phyloP scores from a whole-genome alignment of 345 rosid species.

The Theobroma cacao region DNA sequence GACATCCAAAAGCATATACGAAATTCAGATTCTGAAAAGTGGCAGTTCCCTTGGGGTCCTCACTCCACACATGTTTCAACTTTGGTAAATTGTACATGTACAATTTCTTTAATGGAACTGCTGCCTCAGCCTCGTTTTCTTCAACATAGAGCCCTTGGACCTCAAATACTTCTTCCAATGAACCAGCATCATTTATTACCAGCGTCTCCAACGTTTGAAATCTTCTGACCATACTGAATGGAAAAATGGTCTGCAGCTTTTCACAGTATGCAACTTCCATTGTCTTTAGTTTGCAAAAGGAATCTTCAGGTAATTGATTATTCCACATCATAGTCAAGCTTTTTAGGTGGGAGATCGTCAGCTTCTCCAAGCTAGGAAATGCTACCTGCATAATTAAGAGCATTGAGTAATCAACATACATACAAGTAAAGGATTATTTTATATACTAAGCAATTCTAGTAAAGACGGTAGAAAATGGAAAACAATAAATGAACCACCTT shows the following conservation, averaged over 20 bases:
- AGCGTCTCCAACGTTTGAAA: constrained; percentile 3
- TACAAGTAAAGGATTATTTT: background rate
- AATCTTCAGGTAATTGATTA: constrained; percentile 7
- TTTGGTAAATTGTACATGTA: background rate
- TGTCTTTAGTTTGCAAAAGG: constrained; percentile 13
- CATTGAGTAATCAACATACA: background rate
- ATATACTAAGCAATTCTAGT: background rate
- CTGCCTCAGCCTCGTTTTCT: background rate
- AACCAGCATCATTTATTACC: background rate
- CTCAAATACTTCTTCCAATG: background rate
- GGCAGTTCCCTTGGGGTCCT: background rate
- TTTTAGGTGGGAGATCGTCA: constrained; percentile 12
- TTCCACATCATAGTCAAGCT: constrained; percentile 22
- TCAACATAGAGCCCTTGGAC: background rate
- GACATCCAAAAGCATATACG: background rate
- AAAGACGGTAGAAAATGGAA: background rate
- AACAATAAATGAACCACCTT: constrained; percentile 2
- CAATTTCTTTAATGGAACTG: constrained; percentile 2
- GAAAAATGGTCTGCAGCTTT: constrained; percentile 3
- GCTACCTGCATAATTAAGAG: constrained; percentile 11
- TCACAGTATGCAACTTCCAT: background rate
- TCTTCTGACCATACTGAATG: background rate
- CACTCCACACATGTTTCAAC: constrained; percentile 7
- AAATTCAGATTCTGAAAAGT: constrained; percentile 1
- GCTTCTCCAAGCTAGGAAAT: constrained; percentile 22